Percentiles rank a stretch among this genome's conserved stretches.
These are phyloP conservation scores for Serendipita sp. DNA, from an alignment of 768 basidiomycete species.

Conservation along the genomic window DNA sequence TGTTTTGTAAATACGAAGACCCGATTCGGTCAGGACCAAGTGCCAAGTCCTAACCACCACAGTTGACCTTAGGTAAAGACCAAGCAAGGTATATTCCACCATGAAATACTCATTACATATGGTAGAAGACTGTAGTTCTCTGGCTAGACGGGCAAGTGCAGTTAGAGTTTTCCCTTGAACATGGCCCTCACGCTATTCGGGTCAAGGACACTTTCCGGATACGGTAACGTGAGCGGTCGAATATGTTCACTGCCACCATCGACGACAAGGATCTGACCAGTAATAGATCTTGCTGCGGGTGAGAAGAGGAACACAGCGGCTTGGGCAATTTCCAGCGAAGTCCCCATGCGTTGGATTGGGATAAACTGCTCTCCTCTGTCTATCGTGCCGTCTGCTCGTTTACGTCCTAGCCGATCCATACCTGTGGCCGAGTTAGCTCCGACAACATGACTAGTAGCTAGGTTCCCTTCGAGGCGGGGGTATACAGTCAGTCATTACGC, in stretches of 20 bases:
- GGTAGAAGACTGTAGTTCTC: too few species aligned
- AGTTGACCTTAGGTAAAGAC: too few species aligned
- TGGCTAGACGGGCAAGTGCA: not conserved
- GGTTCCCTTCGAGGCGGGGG: constrained; percentile 6
- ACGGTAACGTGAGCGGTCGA: not conserved
- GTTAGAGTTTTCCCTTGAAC: not conserved
- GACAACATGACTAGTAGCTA: not conserved
- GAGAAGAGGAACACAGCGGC: constrained; percentile 70
- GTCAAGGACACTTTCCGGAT: not conserved
- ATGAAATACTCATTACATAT: too few species aligned
- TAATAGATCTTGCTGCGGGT: constrained; percentile 57
- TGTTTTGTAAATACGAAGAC: too few species aligned
- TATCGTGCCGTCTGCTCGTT: constrained; percentile 5
- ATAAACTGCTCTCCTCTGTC: constrained; percentile 2
- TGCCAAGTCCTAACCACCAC: too few species aligned
- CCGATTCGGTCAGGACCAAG: too few species aligned
- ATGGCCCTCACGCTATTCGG: not conserved
- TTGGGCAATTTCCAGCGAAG: constrained; percentile 49
- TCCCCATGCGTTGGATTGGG: constrained; percentile 36
- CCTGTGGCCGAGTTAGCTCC: not conserved
- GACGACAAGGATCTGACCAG: constrained; percentile 57
- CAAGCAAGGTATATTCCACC: too few species aligned
- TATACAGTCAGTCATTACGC: constrained; percentile 19
- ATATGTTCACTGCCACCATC: constrained; percentile 47
- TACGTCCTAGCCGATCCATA: constrained; percentile 6